Evolutionary conservation across 345 rosid species (phyloP).

Genomic region (Noccaea caerulescens): DNA sequence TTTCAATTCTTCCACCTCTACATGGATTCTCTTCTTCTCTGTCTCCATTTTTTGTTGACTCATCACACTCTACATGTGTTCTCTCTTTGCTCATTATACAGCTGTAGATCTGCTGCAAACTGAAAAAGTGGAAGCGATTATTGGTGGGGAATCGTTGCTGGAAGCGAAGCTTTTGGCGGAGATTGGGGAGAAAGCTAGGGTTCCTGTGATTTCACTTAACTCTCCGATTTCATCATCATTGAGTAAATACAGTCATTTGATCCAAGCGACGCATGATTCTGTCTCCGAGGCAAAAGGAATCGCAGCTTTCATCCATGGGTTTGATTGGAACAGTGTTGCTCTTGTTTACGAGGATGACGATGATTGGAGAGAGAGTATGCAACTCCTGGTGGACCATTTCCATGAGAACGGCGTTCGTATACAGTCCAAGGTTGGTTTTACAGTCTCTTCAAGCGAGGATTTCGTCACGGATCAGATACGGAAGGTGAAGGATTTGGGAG

Average conservation of each 20-base stretch:
- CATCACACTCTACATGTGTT: neutral
- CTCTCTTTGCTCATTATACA: constrained; percentile 15
- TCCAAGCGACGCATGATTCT: constrained; percentile 41
- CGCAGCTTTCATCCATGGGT: constrained; percentile 28
- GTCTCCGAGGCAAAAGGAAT: constrained; percentile 36
- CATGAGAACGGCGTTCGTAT: constrained; percentile 13
- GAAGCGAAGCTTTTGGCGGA: constrained; percentile 40
- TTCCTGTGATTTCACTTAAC: constrained; percentile 44
- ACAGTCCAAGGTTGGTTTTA: constrained; percentile 27
- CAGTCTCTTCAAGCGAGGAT: constrained; percentile 19
- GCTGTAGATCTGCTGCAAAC: constrained; percentile 36
- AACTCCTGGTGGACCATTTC: constrained; percentile 18
- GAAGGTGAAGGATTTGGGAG: constrained; percentile 24
- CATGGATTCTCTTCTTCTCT: neutral
- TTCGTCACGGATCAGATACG: constrained; percentile 17
- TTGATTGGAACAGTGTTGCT: constrained; percentile 43
- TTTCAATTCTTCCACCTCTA: too few species aligned
- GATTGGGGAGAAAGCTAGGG: constrained; percentile 40
- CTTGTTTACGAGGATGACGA: constrained; percentile 41
- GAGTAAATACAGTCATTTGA: constrained; percentile 29
- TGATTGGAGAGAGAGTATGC: constrained; percentile 40
- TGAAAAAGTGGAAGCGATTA: constrained; percentile 22
- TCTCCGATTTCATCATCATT: constrained; percentile 9
- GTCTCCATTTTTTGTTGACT: neutral
- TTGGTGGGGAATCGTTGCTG: constrained; percentile 26